Percentiles rank a stretch among this genome's conserved stretches.
phyloP scores from a whole-genome alignment of 371 early-diverging fungal species.

The Quaeritorhiza haematococci region DNA sequence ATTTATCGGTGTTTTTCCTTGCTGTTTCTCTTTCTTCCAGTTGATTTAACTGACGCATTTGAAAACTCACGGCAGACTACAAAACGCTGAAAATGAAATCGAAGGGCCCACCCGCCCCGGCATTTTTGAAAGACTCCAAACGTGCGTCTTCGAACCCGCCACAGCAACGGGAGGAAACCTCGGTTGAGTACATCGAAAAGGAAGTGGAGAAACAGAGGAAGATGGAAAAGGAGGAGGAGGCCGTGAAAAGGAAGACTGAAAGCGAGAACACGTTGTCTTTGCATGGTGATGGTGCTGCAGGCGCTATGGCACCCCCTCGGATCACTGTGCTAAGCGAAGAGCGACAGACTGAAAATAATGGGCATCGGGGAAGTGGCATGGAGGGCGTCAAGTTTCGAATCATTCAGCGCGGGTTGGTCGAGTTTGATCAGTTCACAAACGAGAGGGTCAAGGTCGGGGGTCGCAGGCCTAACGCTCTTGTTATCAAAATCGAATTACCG shows the following conservation, averaged over 20 bases:
- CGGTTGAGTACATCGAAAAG: slow-evolving; percentile 19
- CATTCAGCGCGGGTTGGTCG: slow-evolving; percentile 26
- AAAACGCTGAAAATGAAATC: slow-evolving; percentile 35
- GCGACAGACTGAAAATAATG: neutral
- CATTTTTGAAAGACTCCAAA: slow-evolving; percentile 30
- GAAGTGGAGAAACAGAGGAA: slow-evolving; percentile 2
- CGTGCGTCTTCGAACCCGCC: neutral
- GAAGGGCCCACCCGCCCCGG: slow-evolving; percentile 38
- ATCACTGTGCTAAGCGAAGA: neutral
- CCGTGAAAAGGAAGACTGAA: slow-evolving; percentile 1
- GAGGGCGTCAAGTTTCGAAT: slow-evolving; percentile 27
- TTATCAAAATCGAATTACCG: slow-evolving; percentile 32
- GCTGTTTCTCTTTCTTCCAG: neutral
- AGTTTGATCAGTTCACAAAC: slow-evolving; percentile 30
- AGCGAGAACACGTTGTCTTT: neutral
- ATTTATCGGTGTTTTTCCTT: neutral
- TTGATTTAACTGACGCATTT: neutral
- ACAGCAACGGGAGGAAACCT: slow-evolving; percentile 6
- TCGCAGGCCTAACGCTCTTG: slow-evolving; percentile 32
- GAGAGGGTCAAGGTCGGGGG: slow-evolving; percentile 12
- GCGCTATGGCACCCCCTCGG: neutral
- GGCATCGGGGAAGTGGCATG: neutral
- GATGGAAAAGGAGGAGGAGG: slow-evolving; percentile 3
- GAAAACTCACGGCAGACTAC: slow-evolving; percentile 19
- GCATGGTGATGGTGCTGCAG: slow-evolving; percentile 5